These are phyloP conservation scores for Penicillium decumbens DNA, from an alignment of 2,329 filamentous ascomycete genomes.

Conservation along the genomic window DNA sequence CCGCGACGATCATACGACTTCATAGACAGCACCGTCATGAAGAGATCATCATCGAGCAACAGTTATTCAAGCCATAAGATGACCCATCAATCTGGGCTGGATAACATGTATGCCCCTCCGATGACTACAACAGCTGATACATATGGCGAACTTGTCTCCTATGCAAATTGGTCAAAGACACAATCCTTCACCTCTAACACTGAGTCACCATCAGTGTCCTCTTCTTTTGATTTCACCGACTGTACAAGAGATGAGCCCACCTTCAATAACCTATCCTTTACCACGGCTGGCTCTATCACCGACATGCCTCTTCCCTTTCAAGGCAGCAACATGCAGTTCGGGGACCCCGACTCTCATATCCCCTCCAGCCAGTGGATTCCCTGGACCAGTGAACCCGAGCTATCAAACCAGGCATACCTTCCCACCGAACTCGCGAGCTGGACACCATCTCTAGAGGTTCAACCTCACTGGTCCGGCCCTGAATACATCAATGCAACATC, in stretches of 20 bases:
- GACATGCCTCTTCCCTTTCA: neutral
- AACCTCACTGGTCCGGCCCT: neutral
- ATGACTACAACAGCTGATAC: neutral
- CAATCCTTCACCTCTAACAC: constrained; percentile 8
- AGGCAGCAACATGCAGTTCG: neutral
- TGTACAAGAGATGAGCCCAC: neutral
- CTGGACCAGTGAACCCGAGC: neutral
- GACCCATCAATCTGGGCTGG: neutral
- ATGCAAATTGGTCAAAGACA: constrained; percentile 1
- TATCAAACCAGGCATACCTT: neutral
- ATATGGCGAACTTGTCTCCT: neutral
- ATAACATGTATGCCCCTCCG: neutral
- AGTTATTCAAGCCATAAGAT: neutral
- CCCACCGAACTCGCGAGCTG: neutral
- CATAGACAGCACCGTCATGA: neutral
- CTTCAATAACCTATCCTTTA: neutral
- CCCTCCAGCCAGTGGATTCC: neutral
- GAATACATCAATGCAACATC: neutral
- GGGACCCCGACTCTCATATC: neutral
- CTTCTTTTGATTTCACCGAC: constrained; percentile 6
- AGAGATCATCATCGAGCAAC: neutral
- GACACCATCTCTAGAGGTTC: neutral
- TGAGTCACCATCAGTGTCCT: constrained; percentile 9
- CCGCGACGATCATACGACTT: neutral
- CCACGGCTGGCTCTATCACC: neutral